These are phyloP conservation scores for Platanthera zijinensis DNA, from an alignment of 106 monocot genomes.

Conservation along the genomic window DNA sequence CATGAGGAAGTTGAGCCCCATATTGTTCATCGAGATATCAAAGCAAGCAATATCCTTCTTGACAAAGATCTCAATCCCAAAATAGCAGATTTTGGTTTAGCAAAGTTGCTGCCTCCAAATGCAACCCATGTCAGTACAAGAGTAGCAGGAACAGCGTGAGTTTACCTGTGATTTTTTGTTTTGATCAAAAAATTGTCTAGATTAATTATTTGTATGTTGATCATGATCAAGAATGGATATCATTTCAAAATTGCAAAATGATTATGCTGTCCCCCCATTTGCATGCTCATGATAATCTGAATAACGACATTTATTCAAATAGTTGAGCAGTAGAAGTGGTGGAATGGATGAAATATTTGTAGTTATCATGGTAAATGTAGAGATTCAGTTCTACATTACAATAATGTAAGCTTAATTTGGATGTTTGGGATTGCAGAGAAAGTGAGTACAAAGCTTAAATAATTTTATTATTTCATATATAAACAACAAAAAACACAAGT, in stretches of 20 bases:
- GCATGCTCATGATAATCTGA: background rate
- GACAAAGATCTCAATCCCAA: constrained; percentile 24
- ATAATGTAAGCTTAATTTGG: too few relatives aligned
- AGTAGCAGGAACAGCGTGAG: constrained; percentile 25
- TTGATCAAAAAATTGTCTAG: background rate
- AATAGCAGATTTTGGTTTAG: constrained; percentile 33
- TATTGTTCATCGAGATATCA: constrained; percentile 23
- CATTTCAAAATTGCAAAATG: background rate
- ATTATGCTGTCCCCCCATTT: background rate
- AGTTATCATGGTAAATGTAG: too few relatives aligned
- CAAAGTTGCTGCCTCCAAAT: constrained; percentile 22
- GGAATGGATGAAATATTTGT: too few relatives aligned
- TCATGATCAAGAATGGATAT: background rate
- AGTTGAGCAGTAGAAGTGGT: background rate
- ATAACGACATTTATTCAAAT: background rate
- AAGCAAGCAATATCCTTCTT: constrained; percentile 24
- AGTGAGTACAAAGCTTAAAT: too few relatives aligned
- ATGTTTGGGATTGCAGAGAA: too few relatives aligned
- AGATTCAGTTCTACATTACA: too few relatives aligned
- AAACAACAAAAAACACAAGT: too few relatives aligned
- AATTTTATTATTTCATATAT: too few relatives aligned
- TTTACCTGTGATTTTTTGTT: background rate
- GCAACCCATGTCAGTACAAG: constrained; percentile 25
- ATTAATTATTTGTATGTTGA: background rate
- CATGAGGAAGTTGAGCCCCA: constrained; percentile 19